Base-by-base conservation (phyloP, 768 basidiomycete genomes). In the Collybia nuda region DNA sequence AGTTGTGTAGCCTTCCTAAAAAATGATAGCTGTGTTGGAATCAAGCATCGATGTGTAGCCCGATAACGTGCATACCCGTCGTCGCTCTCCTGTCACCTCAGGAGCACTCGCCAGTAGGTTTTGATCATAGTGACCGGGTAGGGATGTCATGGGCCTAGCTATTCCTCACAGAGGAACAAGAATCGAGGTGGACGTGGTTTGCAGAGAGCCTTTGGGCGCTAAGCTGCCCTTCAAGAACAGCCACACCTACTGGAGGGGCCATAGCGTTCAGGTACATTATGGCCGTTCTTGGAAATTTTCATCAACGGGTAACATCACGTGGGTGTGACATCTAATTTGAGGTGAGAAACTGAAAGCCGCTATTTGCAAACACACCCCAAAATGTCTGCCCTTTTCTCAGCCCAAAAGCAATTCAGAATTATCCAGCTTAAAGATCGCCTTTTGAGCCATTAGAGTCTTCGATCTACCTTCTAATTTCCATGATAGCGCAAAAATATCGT, bases 1-100 rank as follows among this genome's bases (percentile, higher is more conserved):
- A 49, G 79, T 70, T 47, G 75, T 75, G 64, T 83, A 83, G 1
- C 82, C 80, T 67, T 76, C 75, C 81, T 83, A 55, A 38, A 51
- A 19, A 36, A 37, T 6, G 2, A 9, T 7, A 5, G 23, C 35
- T 22, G n/a, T n/a, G 22, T 47, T 36, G 35, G 46, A 47, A 12
- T 24, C 9, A 17, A 21, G 37, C 0, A 32, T 15, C 5, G 22
- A 39, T 9, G 21, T 17, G 6, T 6, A 18, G 18, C 21, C 24
- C 18, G 28, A 17, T 26, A 41, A 37, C 26, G 18, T 42, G 18
- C 19, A 23, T 40, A 73, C 74, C 65, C 74, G 75, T 48, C 68
- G 40, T 57, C 73, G 74, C 28, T 66, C 68, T 28, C 65, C 70
- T 2, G 73, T 75, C 7, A 71, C 67, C 44, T 44, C 66, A 42